A percentile compares a stretch with the other conserved stretches of the same genome.
phyloP scores from a whole-genome alignment of 495 filamentous ascomycete species.

The Aspergillus sclerotiicarbonarius region DNA sequence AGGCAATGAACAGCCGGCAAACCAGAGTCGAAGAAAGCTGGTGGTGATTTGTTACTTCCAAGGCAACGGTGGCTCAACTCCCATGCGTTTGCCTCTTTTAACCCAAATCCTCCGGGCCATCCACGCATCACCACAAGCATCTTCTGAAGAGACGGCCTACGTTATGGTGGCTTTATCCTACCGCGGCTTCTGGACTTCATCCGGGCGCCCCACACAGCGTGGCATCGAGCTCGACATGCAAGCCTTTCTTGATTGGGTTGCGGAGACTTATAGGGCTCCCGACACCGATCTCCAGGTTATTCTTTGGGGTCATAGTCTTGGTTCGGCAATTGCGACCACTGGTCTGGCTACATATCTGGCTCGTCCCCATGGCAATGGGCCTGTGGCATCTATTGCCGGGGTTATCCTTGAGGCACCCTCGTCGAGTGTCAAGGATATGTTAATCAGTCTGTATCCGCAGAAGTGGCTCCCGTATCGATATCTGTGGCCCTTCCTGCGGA shows the following conservation, averaged over 20 bases:
- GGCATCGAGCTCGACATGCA: conserved; percentile 65
- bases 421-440: conserved; percentile 68
- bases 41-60: conserved; percentile 42
- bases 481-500: conserved; percentile 53
- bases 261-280: conserved; percentile 28
- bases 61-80: conserved; percentile 49
- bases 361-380: conserved; percentile 17
- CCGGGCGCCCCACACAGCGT: conserved; percentile 61
- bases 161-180: conserved; percentile 68
- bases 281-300: conserved; percentile 48
- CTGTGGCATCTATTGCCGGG: conserved; percentile 35
- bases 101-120: conserved; percentile 46
- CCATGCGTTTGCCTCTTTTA: conserved; percentile 66
- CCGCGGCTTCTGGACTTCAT: conserved; percentile 77
- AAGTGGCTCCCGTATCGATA: conserved; percentile 79
- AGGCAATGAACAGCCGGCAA: neutral
- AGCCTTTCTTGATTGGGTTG: conserved; percentile 58
- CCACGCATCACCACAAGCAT: neutral
- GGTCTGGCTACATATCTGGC: conserved; percentile 50
- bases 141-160: conserved; percentile 32
- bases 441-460: conserved; percentile 73
- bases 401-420: conserved; percentile 78
- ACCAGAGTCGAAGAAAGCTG: conserved; percentile 11
- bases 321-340: conserved; percentile 52
- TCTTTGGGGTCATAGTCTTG: conserved; percentile 82